Evolutionary conservation across 345 rosid species (phyloP).

Genomic region (Syzygium jambos): DNA sequence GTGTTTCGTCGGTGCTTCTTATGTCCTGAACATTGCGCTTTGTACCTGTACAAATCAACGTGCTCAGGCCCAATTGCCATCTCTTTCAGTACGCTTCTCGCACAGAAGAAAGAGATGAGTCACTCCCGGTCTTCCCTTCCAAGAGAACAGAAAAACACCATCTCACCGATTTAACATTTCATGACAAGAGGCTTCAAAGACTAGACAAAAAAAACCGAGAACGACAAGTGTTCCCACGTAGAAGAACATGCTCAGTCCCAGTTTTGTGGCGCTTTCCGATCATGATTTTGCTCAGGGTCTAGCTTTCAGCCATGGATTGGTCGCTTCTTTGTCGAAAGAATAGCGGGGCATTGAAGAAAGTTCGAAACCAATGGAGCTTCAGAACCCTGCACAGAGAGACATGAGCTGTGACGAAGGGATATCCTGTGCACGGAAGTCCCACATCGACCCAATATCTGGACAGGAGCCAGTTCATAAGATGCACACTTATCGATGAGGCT

Average conservation of each 20-base stretch:
- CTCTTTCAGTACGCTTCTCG: too few relatives aligned
- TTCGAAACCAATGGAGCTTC: not conserved
- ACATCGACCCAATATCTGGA: not conserved
- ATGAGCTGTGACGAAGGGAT: not conserved
- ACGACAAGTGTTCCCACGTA: not conserved
- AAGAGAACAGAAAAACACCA: too few relatives aligned
- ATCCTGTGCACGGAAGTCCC: too few relatives aligned
- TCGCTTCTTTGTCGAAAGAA: not conserved
- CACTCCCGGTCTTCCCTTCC: too few relatives aligned
- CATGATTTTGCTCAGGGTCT: not conserved
- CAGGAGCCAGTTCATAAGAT: not conserved
- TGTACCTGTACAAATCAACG: not conserved
- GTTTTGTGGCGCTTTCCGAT: not conserved
- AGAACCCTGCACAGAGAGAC: not conserved
- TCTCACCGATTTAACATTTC: too few relatives aligned
- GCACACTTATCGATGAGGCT: too few relatives aligned
- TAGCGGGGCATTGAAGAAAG: not conserved
- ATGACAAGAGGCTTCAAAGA: too few relatives aligned
- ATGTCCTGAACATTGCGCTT: not conserved
- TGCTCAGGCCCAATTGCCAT: not conserved
- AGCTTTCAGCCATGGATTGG: not conserved
- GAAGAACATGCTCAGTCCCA: not conserved
- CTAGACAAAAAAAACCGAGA: too few relatives aligned
- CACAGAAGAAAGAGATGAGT: too few relatives aligned
- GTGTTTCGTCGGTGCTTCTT: too few relatives aligned